phyloP scores from a whole-genome alignment of 2,329 filamentous ascomycete genomes.

The Cadophora luteo-olivacea region DNA sequence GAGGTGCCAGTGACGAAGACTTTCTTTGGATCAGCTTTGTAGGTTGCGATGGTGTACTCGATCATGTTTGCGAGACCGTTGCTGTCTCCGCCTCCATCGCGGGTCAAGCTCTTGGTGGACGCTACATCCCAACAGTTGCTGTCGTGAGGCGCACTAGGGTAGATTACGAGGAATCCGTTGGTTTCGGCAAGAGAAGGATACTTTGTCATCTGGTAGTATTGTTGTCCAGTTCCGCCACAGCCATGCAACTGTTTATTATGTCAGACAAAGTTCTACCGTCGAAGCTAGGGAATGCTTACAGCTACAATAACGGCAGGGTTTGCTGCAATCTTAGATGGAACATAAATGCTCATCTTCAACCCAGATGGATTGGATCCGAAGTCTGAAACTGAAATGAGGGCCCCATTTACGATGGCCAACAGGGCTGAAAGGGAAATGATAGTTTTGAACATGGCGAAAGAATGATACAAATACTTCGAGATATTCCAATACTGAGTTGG shows the following conservation, averaged over 20 bases:
- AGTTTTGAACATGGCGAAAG: not conserved
- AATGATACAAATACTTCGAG: not conserved
- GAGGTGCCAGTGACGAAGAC: slow-evolving; percentile 61
- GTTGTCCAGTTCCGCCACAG: slow-evolving; percentile 8
- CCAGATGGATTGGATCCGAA: slow-evolving; percentile 22
- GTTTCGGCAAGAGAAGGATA: slow-evolving; percentile 48
- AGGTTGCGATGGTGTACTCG: slow-evolving; percentile 56
- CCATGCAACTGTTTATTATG: slow-evolving; percentile 5
- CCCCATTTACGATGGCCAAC: not conserved
- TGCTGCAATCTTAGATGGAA: slow-evolving; percentile 16
- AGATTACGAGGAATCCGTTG: slow-evolving; percentile 66
- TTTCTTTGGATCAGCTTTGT: slow-evolving; percentile 55
- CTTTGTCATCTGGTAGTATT: slow-evolving; percentile 18
- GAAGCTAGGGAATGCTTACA: not conserved
- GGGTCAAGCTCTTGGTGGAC: slow-evolving; percentile 53
- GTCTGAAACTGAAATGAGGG: slow-evolving; percentile 14
- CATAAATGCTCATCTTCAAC: slow-evolving; percentile 24
- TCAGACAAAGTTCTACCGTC: not conserved
- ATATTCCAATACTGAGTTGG: no score
- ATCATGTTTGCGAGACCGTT: slow-evolving; percentile 66
- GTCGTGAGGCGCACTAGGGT: slow-evolving; percentile 59
- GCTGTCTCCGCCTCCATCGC: slow-evolving; percentile 62
- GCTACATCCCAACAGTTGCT: slow-evolving; percentile 66
- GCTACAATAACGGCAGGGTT: slow-evolving; percentile 17
- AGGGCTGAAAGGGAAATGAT: not conserved